Percentiles rank a stretch among this genome's conserved stretches.
phyloP scores from a whole-genome alignment of 495 filamentous ascomycete species.

The Oidiodendron maius region DNA sequence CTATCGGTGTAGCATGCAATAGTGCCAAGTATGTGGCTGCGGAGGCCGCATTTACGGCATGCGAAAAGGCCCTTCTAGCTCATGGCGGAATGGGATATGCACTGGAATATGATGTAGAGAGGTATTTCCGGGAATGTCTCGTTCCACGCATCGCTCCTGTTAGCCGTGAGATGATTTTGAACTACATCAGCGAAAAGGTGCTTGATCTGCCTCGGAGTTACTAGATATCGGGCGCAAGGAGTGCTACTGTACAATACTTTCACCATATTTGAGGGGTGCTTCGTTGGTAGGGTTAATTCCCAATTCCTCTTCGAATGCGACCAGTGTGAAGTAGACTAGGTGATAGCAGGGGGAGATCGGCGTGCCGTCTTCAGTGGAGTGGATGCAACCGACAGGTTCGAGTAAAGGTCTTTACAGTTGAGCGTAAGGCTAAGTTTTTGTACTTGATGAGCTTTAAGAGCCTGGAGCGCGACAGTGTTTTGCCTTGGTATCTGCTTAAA shows the following conservation, averaged over 20 bases:
- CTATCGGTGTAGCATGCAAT: conserved; percentile 68
- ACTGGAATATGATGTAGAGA: conserved; percentile 72
- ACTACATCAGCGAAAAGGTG: conserved; percentile 71
- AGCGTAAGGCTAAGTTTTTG: too few relatives aligned
- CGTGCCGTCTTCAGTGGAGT: too few relatives aligned
- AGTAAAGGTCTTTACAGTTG: too few relatives aligned
- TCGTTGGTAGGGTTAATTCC: too few relatives aligned
- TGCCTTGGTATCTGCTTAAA: too few relatives aligned
- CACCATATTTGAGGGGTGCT: not conserved
- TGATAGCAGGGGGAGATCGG: too few relatives aligned
- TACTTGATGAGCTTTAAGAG: too few relatives aligned
- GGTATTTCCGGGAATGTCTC: conserved; percentile 67
- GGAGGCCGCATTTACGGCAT: conserved; percentile 70
- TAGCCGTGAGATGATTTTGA: conserved; percentile 75
- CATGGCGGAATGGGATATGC: conserved; percentile 78
- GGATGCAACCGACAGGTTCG: too few relatives aligned
- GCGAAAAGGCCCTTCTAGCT: conserved; percentile 60
- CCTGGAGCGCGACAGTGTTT: too few relatives aligned
- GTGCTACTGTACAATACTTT: not conserved
- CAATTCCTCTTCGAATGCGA: too few relatives aligned
- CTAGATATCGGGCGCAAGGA: conserved; percentile 18
- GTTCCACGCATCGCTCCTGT: conserved; percentile 73
- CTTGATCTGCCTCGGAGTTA: conserved; percentile 50
- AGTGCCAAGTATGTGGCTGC: conserved; percentile 75
- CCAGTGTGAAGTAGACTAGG: too few relatives aligned